Evolutionary conservation across 495 filamentous ascomycete species (phyloP).

Genomic region (Halenospora varia): DNA sequence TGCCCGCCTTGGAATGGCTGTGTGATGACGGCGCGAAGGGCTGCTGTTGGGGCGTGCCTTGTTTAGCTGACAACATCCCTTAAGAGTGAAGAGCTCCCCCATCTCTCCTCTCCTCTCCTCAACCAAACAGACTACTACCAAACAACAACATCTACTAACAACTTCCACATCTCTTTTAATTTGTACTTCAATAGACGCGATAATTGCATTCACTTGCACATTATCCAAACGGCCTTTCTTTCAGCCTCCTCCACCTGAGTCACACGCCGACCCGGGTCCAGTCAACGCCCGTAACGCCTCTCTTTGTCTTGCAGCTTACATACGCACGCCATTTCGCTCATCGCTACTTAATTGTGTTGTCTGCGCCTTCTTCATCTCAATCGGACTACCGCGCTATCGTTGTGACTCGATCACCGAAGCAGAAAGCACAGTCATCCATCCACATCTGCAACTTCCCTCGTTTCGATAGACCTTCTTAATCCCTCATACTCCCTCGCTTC

Average conservation of each 20-base stretch:
- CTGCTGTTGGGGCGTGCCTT: too few species aligned
- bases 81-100: too few species aligned
- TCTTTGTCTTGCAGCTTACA: neutral
- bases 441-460: constrained; percentile 8
- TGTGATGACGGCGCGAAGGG: constrained; percentile 1
- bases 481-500: neutral
- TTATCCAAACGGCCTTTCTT: neutral
- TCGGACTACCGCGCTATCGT: neutral
- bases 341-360: constrained; percentile 23
- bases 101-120: neutral
- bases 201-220: neutral
- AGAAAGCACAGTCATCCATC: constrained; percentile 14
- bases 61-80: too few species aligned
- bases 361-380: constrained; percentile 7
- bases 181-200: neutral
- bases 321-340: neutral
- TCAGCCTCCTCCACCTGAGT: neutral
- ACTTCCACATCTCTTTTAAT: neutral
- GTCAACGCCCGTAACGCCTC: neutral
- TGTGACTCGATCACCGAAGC: constrained; percentile 6
- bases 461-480: constrained; percentile 12
- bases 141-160: neutral
- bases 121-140: constrained; percentile 5
- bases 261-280: neutral
- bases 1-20: neutral